Percentiles rank a stretch among this genome's conserved stretches.
phyloP scores from a whole-genome alignment of 805 yeast species.

The Lipomyces mesembrius region DNA sequence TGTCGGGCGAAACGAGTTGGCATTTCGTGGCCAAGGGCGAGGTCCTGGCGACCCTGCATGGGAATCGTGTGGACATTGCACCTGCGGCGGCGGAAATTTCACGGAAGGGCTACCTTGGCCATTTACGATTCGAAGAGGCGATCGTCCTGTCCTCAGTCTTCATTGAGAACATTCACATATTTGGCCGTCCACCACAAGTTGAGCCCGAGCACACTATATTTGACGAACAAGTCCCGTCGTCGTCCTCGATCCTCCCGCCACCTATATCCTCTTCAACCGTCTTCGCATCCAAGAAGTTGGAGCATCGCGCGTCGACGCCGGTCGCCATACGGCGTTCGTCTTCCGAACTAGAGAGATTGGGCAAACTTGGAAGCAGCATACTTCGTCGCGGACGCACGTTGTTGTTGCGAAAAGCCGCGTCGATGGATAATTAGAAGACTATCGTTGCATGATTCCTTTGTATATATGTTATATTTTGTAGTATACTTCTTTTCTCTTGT shows the following conservation, averaged over 20 bases:
- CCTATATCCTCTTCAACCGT: not conserved
- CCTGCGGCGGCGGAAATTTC: constrained; percentile 5
- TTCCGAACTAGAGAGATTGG: not conserved
- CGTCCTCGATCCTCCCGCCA: constrained; percentile 5
- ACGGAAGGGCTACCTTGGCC: constrained; percentile 19
- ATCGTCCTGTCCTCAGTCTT: constrained; percentile 22
- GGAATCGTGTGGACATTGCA: constrained; percentile 3
- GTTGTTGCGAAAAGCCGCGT: not conserved
- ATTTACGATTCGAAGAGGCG: constrained; percentile 29
- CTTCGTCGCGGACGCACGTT: constrained; percentile 17
- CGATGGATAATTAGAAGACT: not conserved
- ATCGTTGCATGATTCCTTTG: not conserved
- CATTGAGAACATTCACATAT: constrained; percentile 11
- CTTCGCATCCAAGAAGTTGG: not conserved
- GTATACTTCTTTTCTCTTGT: not conserved
- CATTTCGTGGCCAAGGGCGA: constrained; percentile 5
- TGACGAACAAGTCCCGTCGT: not conserved
- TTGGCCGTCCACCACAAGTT: constrained; percentile 24
- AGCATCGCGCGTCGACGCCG: not conserved
- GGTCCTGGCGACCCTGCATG: constrained; percentile 13
- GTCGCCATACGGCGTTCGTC: not conserved
- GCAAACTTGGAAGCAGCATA: constrained; percentile 10
- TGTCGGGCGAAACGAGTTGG: constrained; percentile 1
- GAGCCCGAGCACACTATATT: not conserved
- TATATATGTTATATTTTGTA: not conserved